Base-by-base conservation (phyloP, 1,284 basidiomycete species). In the Cystobasidiaceae sp. region DNA sequence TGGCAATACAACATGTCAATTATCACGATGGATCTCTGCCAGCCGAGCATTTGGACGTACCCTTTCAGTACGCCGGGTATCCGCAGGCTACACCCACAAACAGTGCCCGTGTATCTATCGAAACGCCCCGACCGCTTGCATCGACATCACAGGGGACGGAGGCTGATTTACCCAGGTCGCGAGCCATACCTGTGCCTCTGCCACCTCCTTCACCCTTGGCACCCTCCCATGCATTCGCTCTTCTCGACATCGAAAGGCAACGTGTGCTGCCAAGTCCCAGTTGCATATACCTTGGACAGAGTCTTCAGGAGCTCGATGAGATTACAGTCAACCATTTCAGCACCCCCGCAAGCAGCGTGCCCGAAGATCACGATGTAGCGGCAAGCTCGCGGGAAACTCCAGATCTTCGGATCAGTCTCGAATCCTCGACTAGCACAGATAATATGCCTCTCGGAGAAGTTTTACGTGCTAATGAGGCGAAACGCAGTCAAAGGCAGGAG, bases 131-230 rank as follows among this genome's bases (percentile, higher is more conserved):
- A 23, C 56, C 56, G 2, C 45, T 49, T 33, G 43, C 56, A 4
- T 17, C 3, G 11, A 48, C 41, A 33, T 33, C 49, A 19, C 27
- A 28, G 2, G 11, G 30, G 15, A 21, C 45, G 21, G 45, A n/a
- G n/a, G n/a, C n/a, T n/a, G n/a, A n/a, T n/a, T n/a, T n/a, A n/a
- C n/a, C n/a, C n/a, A n/a, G n/a, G n/a, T n/a, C n/a, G 44, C 44
- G 21, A 46, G 44, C 11, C 23, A 13, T 23, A 23, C 44, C 9
- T 23, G 9, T 43, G 15, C 21, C n/a, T 2, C 33, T 64, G 11
- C 61, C 61, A 23, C 51, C 61, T 4, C 61, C 61, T 3, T 11
- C 9, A 9, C 61, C 61, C 13, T 30, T 64, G 34, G 19, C 41
- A 3, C 44, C 41, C 13, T 30, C 32, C 5, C 30, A 64, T 56